These are phyloP conservation scores for Rhodotorula sp. DNA, from an alignment of 1,284 basidiomycete genomes.

Conservation along the genomic window DNA sequence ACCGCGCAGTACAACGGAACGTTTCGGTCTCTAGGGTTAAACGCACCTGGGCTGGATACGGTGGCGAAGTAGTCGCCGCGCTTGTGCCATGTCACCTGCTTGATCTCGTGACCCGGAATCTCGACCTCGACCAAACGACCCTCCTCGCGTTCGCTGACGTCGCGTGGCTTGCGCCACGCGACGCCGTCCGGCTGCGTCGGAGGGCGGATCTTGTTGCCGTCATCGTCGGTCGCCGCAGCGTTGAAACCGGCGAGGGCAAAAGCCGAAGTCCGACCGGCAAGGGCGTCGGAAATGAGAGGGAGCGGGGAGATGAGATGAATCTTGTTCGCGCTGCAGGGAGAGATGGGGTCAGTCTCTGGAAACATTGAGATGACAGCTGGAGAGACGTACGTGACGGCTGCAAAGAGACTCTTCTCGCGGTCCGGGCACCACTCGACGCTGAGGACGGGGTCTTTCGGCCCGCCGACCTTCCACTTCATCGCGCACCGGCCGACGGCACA, in stretches of 20 bases:
- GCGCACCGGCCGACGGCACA: constrained; percentile 86
- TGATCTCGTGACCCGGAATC: constrained; percentile 67
- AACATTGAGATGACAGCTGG: not conserved
- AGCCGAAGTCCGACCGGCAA: constrained; percentile 40
- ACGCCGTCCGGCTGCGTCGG: constrained; percentile 48
- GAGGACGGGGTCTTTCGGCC: constrained; percentile 65
- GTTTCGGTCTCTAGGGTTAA: not conserved
- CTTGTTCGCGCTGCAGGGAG: constrained; percentile 64
- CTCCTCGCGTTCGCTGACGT: constrained; percentile 50
- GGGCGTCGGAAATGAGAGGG: constrained; percentile 55
- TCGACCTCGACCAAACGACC: constrained; percentile 56
- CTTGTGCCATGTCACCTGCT: constrained; percentile 87
- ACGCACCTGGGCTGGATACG: constrained; percentile 57
- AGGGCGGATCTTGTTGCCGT: constrained; percentile 30
- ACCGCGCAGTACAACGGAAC: not conserved
- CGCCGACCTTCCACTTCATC: constrained; percentile 77
- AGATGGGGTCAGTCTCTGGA: constrained; percentile 30
- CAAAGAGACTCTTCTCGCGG: constrained; percentile 75
- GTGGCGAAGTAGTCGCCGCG: constrained; percentile 95
- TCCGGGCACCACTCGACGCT: constrained; percentile 92
- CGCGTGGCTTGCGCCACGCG: constrained; percentile 55
- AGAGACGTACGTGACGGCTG: constrained; percentile 69
- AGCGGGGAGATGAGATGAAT: constrained; percentile 79
- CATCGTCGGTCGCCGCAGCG: constrained; percentile 38
- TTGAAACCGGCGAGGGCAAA: constrained; percentile 45